These are phyloP conservation scores for Solanum megistacrolobum DNA, from an alignment of 257 asterid species.

Conservation along the genomic window DNA sequence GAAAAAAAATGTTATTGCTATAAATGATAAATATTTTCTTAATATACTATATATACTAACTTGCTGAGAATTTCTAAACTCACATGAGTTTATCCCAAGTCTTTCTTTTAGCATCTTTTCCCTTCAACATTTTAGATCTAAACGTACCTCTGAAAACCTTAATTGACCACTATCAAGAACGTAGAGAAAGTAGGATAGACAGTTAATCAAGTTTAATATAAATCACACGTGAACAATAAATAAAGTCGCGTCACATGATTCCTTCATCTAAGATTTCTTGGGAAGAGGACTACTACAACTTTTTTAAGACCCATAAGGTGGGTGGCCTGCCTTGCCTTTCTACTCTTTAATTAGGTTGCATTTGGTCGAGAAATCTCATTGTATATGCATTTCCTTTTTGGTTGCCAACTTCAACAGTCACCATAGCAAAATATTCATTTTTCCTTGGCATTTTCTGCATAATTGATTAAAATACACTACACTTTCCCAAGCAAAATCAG, in stretches of 20 bases:
- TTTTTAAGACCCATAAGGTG: not conserved
- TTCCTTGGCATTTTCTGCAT: not conserved
- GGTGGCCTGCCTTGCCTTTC: slow-evolving; percentile 1
- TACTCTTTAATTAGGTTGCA: not conserved
- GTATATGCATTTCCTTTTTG: slow-evolving; percentile 1
- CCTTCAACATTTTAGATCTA: not conserved
- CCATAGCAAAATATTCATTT: not conserved
- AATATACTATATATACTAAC: not conserved
- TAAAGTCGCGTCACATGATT: not conserved
- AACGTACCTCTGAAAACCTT: no score
- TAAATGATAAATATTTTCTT: no score
- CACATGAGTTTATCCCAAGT: not conserved
- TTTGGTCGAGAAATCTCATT: not conserved
- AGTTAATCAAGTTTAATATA: no score
- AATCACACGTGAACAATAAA: not conserved
- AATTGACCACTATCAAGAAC: not conserved
- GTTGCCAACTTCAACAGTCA: slow-evolving; percentile 12
- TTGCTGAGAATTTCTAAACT: not conserved
- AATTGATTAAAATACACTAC: not conserved
- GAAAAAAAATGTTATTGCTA: no score
- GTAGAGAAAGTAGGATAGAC: not conserved
- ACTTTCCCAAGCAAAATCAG: not conserved
- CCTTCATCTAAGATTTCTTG: not conserved
- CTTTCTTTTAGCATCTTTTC: not conserved
- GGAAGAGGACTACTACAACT: not conserved